These are phyloP conservation scores for Sclerotinia minor DNA, from an alignment of 2,329 filamentous ascomycete genomes.

Conservation along the genomic window DNA sequence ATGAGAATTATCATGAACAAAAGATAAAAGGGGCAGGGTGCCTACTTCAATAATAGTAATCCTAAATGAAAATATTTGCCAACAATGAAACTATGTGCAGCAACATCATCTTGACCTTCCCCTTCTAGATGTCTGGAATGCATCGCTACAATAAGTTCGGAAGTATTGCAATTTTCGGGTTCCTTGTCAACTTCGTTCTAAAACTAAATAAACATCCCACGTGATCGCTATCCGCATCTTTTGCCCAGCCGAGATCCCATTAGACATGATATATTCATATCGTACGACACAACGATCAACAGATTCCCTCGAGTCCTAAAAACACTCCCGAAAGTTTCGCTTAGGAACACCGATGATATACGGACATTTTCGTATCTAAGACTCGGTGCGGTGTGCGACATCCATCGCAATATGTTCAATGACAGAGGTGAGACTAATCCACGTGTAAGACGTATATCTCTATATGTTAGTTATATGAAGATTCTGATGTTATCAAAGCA, in stretches of 20 bases:
- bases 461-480: slow-evolving; percentile 31
- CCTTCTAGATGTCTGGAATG: slow-evolving; percentile 15
- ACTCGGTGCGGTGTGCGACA: slow-evolving; percentile 26
- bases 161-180: slow-evolving; percentile 14
- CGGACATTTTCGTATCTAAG: slow-evolving; percentile 6
- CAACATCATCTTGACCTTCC: not conserved
- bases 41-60: slow-evolving; percentile 21
- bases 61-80: slow-evolving; percentile 14
- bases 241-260: slow-evolving; percentile 31
- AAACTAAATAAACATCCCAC: slow-evolving; percentile 30
- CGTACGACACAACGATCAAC: slow-evolving; percentile 34
- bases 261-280: slow-evolving; percentile 35
- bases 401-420: slow-evolving; percentile 35
- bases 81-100: slow-evolving; percentile 12
- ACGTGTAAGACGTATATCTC: slow-evolving; percentile 40
- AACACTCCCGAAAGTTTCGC: slow-evolving; percentile 21
- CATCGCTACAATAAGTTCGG: slow-evolving; percentile 16
- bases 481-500: slow-evolving; percentile 32
- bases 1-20: slow-evolving; percentile 23
- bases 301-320: slow-evolving; percentile 26
- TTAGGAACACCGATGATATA: slow-evolving; percentile 16
- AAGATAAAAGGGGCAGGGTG: slow-evolving; percentile 15
- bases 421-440: slow-evolving; percentile 40
- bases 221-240: slow-evolving; percentile 34
- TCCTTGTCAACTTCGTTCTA: slow-evolving; percentile 21